Base-by-base conservation (phyloP, 2,329 filamentous ascomycete species). In the Mollisiaceae sp. region DNA sequence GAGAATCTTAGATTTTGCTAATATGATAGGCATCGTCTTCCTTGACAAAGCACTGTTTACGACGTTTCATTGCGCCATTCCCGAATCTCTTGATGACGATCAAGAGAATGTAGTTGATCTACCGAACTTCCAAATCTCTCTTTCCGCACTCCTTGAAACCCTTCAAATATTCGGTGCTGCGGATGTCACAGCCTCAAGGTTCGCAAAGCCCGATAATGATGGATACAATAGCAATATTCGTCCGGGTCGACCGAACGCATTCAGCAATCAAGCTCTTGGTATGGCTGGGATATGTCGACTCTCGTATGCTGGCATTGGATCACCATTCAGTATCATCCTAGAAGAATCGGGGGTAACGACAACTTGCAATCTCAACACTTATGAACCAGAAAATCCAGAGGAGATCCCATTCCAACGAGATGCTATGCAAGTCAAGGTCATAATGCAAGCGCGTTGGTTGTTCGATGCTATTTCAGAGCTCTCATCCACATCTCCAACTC, bases 91-190 rank as follows among this genome's bases (percentile, higher is more conserved):
- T 57, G 73, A 77, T 36, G 74, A 78, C 11, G 67, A 74, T 24
- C 67, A 73, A 4, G 45, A 43, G 6, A 43, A 50, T 22, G 45
- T 20, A 12, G 14, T 35, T 14, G 75, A 82, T 4, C 83, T 86
- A 36, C 89, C 92, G 8, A 86, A 85, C 60, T 99, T 99, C 76
- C 90, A 96, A 75, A 90, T 98, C 69, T 95, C 93, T 1, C 86
- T 99, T 9, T 85, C 90, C 4, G 92, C 94, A 20, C 85, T 99
- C 2, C 86, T 99, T 61, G 95, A 98, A 79, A 97, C 94, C 0
- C 84, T 99, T 8, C 94, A 97, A 75, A 98, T 99, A 59, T 97
- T 99, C 74, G 93, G 93, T 59, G 88, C 94, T n/a, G 86, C 94
- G 55, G 91, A 92, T 70, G 83, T 88, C 15, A 81, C 86, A 6